Percentiles rank a stretch among this genome's conserved stretches.
Evolutionary conservation across 352 stramenopile species (phyloP).

Genomic region (Pythium monospermum): DNA sequence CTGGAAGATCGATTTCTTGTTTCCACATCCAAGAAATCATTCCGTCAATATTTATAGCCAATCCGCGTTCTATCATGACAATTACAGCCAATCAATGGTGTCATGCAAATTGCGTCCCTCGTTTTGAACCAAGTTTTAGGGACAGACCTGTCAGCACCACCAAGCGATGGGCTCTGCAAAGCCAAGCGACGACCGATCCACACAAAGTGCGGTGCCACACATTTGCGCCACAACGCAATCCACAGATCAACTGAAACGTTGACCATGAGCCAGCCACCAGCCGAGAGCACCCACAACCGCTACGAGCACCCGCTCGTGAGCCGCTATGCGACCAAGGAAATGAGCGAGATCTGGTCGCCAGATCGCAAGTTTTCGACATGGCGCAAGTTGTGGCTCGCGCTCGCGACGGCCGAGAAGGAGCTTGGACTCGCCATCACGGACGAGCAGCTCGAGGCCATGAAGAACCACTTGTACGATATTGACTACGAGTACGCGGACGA

Average conservation of each 20-base stretch:
- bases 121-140: constrained; percentile 4
- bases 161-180: constrained; percentile 3
- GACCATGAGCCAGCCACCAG: constrained; percentile 33
- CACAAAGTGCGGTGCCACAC: constrained; percentile 20
- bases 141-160: constrained; percentile 21
- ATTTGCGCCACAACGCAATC: constrained; percentile 14
- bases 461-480: constrained; percentile 94
- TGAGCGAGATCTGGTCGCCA: constrained; percentile 98
- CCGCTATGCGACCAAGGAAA: constrained; percentile 98
- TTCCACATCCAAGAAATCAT: too few species aligned
- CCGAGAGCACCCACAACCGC: constrained; percentile 47
- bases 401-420: constrained; percentile 96
- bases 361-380: constrained; percentile 99
- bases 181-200: too few species aligned
- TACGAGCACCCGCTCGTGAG: constrained; percentile 89
- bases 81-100: constrained; percentile 2
- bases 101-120: constrained; percentile 5
- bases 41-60: neutral
- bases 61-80: neutral
- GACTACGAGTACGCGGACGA: constrained; percentile 96
- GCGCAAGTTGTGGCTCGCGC: constrained; percentile 97
- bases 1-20: too few species aligned
- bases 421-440: constrained; percentile 96
- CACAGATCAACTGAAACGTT: neutral
- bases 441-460: constrained; percentile 97